phyloP scores from a whole-genome alignment of 352 stramenopile genomes.

The Plasmopara viticola region DNA sequence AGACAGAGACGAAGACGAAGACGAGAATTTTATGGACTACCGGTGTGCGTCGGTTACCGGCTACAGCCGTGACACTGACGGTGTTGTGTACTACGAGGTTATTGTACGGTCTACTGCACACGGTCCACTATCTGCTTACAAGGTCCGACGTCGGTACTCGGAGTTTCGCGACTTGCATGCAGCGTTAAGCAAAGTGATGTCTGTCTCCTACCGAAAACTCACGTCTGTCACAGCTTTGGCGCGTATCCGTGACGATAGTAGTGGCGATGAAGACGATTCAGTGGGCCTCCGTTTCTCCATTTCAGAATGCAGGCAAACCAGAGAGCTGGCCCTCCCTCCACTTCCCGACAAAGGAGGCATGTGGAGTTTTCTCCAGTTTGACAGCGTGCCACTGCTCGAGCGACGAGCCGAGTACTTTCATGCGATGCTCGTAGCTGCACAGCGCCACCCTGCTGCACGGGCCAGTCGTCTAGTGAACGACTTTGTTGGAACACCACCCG shows the following conservation, averaged over 20 bases:
- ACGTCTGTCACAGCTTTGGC: conserved; percentile 25
- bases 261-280: conserved; percentile 12
- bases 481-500: conserved; percentile 59
- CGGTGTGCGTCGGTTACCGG: conserved; percentile 59
- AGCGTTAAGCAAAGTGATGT: conserved; percentile 51
- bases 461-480: conserved; percentile 57
- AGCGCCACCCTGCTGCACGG: conserved; percentile 38
- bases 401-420: conserved; percentile 60
- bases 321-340: conserved; percentile 33
- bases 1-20: conserved; percentile 29
- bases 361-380: conserved; percentile 67
- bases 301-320: conserved; percentile 13
- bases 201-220: conserved; percentile 24
- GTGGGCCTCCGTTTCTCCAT: conserved; percentile 19
- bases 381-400: conserved; percentile 54
- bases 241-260: conserved; percentile 24
- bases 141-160: conserved; percentile 68
- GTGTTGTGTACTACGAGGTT: conserved; percentile 76
- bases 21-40: conserved; percentile 71
- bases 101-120: conserved; percentile 54
- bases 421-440: conserved; percentile 51
- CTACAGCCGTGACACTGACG: conserved; percentile 68
- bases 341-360: conserved; percentile 63
- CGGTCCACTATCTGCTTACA: conserved; percentile 71
- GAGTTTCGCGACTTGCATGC: conserved; percentile 60